These are phyloP conservation scores for Hydrangea macrophylla DNA, from an alignment of 148 eudicot species.

Conservation along the genomic window DNA sequence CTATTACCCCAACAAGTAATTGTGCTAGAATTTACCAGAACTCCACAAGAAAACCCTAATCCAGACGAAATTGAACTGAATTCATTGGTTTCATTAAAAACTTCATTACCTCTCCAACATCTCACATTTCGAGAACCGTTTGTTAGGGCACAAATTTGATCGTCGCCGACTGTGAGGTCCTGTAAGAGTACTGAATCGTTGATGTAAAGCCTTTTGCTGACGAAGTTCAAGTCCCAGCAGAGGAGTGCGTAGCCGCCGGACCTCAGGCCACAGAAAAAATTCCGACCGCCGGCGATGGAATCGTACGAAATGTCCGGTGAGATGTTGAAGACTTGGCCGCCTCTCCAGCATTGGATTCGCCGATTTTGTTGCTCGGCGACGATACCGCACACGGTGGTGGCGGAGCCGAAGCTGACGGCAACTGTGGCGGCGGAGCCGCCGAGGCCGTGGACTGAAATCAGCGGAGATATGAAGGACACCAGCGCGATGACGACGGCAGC, in stretches of 20 bases:
- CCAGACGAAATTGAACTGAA: constrained; percentile 67
- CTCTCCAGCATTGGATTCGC: constrained; percentile 48
- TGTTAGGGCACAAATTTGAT: constrained; percentile 54
- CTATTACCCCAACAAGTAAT: constrained; percentile 77
- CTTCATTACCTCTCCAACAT: constrained; percentile 38
- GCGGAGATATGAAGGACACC: constrained; percentile 21
- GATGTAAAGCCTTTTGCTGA: constrained; percentile 60
- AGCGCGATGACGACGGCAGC: constrained; percentile 15
- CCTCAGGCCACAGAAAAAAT: constrained; percentile 61
- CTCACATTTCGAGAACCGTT: constrained; percentile 33
- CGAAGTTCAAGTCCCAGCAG: constrained; percentile 62
- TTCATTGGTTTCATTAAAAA: constrained; percentile 10
- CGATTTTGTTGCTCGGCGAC: constrained; percentile 41
- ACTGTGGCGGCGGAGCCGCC: constrained; percentile 52
- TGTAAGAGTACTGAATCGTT: constrained; percentile 19
- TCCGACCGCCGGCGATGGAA: constrained; percentile 62
- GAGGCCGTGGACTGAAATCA: constrained; percentile 25
- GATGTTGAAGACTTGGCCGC: constrained; percentile 11
- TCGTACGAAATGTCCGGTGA: constrained; percentile 55
- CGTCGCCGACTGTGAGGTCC: constrained; percentile 52
- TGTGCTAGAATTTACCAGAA: constrained; percentile 23
- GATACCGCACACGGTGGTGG: constrained; percentile 63
- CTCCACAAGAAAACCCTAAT: constrained; percentile 69
- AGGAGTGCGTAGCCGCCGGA: constrained; percentile 61
- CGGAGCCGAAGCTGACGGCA: constrained; percentile 38